Base-by-base conservation (phyloP, 768 basidiomycete species). In the Lactarius psammicola region DNA sequence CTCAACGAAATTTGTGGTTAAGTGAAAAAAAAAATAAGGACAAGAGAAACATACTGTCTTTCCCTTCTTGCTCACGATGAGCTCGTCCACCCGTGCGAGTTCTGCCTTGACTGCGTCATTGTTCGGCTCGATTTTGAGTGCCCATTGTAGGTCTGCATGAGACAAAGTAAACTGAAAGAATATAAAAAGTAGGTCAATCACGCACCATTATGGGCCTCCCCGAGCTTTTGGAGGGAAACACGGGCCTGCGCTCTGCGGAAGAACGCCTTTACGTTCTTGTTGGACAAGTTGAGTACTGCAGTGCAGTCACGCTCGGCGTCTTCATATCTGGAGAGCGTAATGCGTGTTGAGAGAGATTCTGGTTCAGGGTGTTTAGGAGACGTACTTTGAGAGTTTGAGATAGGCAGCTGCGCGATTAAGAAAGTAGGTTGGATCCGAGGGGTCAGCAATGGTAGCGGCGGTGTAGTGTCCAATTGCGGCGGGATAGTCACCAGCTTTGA, bases 361-460 rank as follows among this genome's bases (percentile, higher is more conserved):
- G 49, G 49, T 17, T 51, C 44, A 15, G 49, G 33, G 2, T 17
- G 11, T 23, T 18, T 26, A 58, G 60, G 64, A 71, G 76, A 88
- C 93, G 80, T 81, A 94, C 94, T 96, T 97, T 84, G 87, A 88
- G 79, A 96, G 84, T 82, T 94, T 95, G 67, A 98, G 83, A 79
- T 95, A 95, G 31, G 94, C 92, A 40, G 92, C 90, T 3, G 94
- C 92, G 53, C 95, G 86, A 74, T 98, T 98, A 40, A 95, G 80
- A 38, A 89, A 87, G 68, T 88, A 90, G 0, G 92, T 89, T n/a
- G 84, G 79, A 71, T 96, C 92, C 0, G 74, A 78, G 13, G 78
- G 74, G 75, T 95, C 88, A 2, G 87, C 83, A 23, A 92, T 75
- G 54, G 90, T 85, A 4, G 95, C 95, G 1, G 85, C 78, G 36